A percentile compares a stretch with the other conserved stretches of the same genome.
These are phyloP conservation scores for Theobroma cacao DNA, from an alignment of 345 rosid species.

Conservation along the genomic window DNA sequence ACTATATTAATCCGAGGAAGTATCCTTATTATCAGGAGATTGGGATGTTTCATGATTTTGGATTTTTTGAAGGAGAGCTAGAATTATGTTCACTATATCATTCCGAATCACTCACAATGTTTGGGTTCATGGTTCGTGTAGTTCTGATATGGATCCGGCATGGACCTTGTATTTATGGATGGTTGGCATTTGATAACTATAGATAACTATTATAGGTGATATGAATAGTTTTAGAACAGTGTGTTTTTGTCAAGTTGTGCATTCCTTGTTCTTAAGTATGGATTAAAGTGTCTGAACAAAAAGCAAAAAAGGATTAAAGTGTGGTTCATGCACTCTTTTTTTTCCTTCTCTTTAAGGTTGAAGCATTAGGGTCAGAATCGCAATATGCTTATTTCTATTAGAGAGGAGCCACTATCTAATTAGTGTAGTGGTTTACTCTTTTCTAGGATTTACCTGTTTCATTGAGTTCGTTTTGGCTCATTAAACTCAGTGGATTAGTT, in stretches of 20 bases:
- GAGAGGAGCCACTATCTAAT: not conserved
- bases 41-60: not conserved
- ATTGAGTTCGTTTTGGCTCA: constrained; percentile 1
- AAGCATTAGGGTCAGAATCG: too few relatives aligned
- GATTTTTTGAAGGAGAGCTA: not conserved
- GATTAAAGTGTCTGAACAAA: not conserved
- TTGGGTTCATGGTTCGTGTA: not conserved
- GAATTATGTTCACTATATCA: not conserved
- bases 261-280: not conserved
- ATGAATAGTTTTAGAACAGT: not conserved
- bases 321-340: not conserved
- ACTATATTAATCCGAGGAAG: not conserved
- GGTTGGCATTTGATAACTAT: not conserved
- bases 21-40: not conserved
- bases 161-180: not conserved
- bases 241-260: not conserved
- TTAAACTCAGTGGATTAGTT: not conserved
- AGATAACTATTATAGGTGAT: not conserved
- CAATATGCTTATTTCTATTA: not conserved
- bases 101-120: not conserved
- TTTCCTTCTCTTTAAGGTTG: not conserved
- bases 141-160: not conserved
- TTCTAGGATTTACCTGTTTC: not conserved
- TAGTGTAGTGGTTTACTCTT: not conserved
- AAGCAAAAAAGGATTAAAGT: not conserved